Evolutionary conservation across 2,329 filamentous ascomycete species (phyloP).

Genomic region (Didymellaceae sp.): DNA sequence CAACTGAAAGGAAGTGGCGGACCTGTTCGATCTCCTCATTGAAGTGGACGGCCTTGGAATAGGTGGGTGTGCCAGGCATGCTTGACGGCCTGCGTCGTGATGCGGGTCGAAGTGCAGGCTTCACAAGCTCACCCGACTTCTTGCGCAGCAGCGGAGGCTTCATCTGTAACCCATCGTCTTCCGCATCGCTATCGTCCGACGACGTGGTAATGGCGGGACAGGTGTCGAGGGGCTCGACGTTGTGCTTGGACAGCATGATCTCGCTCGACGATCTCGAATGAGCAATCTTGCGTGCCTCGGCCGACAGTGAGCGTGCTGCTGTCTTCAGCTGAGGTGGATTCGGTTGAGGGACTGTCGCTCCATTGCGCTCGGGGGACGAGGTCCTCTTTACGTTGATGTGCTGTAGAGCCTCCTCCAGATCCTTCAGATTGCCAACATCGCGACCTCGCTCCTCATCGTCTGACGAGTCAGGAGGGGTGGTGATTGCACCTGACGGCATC

Average conservation of each 20-base stretch:
- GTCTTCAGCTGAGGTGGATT: slow-evolving; percentile 29
- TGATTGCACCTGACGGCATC: slow-evolving; percentile 83
- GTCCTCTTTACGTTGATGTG: slow-evolving; percentile 73
- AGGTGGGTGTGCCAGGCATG: slow-evolving; percentile 96
- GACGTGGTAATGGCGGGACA: slow-evolving; percentile 51
- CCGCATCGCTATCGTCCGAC: slow-evolving; percentile 60
- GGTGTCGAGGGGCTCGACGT: slow-evolving; percentile 51
- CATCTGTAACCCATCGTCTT: slow-evolving; percentile 63
- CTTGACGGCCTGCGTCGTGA: slow-evolving; percentile 86
- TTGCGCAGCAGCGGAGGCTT: slow-evolving; percentile 96
- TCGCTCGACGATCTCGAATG: slow-evolving; percentile 68
- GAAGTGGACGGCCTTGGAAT: slow-evolving; percentile 97
- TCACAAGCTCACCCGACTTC: slow-evolving; percentile 96
- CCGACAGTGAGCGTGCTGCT: slow-evolving; percentile 52
- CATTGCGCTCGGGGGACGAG: slow-evolving; percentile 60
- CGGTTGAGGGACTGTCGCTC: slow-evolving; percentile 24
- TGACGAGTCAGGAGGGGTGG: slow-evolving; percentile 91
- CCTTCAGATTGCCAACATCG: slow-evolving; percentile 58
- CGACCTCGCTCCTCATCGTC: slow-evolving; percentile 78
- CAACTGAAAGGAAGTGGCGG: slow-evolving; percentile 91
- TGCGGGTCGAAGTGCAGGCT: slow-evolving; percentile 83
- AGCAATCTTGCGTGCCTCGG: slow-evolving; percentile 65
- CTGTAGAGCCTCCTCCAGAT: slow-evolving; percentile 83
- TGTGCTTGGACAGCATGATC: slow-evolving; percentile 57
- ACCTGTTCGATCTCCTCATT: slow-evolving; percentile 96